Percentiles rank a stretch among this genome's conserved stretches.
Evolutionary conservation across 768 basidiomycete genomes (phyloP).

Genomic region (button mushroom (Agaricus bisporus)): DNA sequence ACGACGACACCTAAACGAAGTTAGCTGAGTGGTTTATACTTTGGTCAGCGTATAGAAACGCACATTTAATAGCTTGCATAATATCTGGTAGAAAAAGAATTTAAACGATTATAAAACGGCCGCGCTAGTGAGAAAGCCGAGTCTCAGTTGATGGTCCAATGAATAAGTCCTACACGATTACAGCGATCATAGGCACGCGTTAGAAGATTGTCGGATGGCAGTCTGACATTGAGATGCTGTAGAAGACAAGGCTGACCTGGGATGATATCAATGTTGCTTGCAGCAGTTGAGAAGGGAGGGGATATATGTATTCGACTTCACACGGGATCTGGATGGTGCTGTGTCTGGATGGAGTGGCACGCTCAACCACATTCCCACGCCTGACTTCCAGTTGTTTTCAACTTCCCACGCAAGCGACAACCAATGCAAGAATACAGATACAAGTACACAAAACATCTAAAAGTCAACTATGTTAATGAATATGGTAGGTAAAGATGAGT

Average conservation of each 20-base stretch:
- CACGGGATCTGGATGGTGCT: slow-evolving; percentile 7
- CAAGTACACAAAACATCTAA: slow-evolving; percentile 9
- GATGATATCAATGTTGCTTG: slow-evolving; percentile 1
- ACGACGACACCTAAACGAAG: slow-evolving; percentile 82
- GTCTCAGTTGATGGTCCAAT: background rate
- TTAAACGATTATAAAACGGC: background rate
- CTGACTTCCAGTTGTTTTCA: background rate
- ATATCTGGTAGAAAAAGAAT: slow-evolving; percentile 17
- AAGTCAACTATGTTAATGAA: background rate
- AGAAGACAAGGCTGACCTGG: background rate
- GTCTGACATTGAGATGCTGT: background rate
- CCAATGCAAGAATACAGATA: slow-evolving; percentile 4
- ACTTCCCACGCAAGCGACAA: slow-evolving; percentile 7
- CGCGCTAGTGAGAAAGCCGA: slow-evolving; percentile 2
- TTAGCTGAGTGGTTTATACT: slow-evolving; percentile 23
- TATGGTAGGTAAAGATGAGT: slow-evolving; percentile 5
- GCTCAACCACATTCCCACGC: slow-evolving; percentile 8
- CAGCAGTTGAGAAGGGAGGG: background rate
- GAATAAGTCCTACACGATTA: slow-evolving; percentile 5
- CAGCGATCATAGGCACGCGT: slow-evolving; percentile 6
- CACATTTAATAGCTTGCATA: slow-evolving; percentile 94
- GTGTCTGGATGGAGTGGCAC: slow-evolving; percentile 9
- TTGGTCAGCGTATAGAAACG: slow-evolving; percentile 21
- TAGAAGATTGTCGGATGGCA: background rate
- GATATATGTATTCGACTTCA: slow-evolving; percentile 3